Evolutionary conservation across 352 stramenopile species (phyloP).

Genomic region (Plasmopara muralis): DNA sequence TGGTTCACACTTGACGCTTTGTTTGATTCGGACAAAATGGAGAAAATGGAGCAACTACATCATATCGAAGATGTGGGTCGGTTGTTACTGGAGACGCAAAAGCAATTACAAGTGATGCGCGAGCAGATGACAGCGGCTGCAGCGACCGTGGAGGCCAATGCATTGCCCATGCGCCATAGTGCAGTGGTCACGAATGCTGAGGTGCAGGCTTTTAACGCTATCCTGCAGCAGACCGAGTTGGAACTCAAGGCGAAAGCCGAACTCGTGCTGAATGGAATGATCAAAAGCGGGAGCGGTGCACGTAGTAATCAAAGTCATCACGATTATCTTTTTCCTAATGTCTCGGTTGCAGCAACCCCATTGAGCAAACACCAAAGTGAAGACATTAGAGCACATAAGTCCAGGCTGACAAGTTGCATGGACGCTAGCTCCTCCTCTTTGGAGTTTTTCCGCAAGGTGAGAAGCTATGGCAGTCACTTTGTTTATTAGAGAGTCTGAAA

Average conservation of each 20-base stretch:
- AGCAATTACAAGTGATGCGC: conserved; percentile 66
- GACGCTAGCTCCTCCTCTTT: conserved; percentile 29
- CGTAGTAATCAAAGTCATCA: conserved; percentile 17
- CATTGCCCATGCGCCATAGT: conserved; percentile 28
- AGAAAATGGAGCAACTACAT: conserved; percentile 69
- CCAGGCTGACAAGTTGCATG: neutral
- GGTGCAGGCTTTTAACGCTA: conserved; percentile 53
- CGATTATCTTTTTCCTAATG: conserved; percentile 22
- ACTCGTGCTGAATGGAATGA: conserved; percentile 63
- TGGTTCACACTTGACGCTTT: conserved; percentile 2
- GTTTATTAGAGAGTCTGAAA: neutral
- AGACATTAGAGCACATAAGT: conserved; percentile 6
- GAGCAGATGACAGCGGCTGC: conserved; percentile 55
- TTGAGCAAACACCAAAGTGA: conserved; percentile 11
- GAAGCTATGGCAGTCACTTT: neutral
- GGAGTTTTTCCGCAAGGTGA: conserved; percentile 46
- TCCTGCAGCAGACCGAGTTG: conserved; percentile 57
- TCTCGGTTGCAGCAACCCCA: conserved; percentile 9
- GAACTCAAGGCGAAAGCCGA: conserved; percentile 78
- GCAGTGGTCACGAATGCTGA: conserved; percentile 21
- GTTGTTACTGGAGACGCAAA: conserved; percentile 75
- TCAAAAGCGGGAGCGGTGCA: conserved; percentile 35
- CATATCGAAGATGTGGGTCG: conserved; percentile 78
- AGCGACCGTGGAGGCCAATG: conserved; percentile 24
- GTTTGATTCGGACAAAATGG: conserved; percentile 34